Base-by-base conservation (phyloP, 108 stramenopile genomes). In the Cafeteria roenbergensis region DNA sequence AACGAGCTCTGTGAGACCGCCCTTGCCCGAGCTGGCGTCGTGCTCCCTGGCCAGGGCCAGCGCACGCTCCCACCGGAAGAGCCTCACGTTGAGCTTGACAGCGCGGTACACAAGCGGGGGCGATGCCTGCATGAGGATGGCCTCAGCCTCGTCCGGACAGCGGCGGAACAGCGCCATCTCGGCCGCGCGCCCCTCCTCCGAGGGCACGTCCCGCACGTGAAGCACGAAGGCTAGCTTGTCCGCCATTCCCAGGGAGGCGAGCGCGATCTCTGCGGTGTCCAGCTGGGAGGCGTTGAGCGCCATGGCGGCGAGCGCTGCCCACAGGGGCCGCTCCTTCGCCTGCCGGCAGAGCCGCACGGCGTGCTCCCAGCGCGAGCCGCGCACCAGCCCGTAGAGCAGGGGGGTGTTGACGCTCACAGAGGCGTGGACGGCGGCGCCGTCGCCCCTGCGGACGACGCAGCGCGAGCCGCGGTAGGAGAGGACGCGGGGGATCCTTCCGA, bases 401-500 rank as follows among this genome's bases (percentile, higher is more conserved):
- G 70, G 42, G 14, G 75, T 57, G 55, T 81, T 64, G 27, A 58
- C 55, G 57, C 71, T 36, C 24, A 65, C 62, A 29, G 75, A 38
- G 24, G 87, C 81, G 24, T 70, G 79, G 20, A 96, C 67, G 31
- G 91, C 67, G 25, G 89, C 84, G 27, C 95, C 92, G 62, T 87
- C 88, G 3, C 88, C 88, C 0, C 88, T 83, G 22, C 66, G 65
- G 30, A 94, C 79, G 30, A 56, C 64, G 14, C 81, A 42, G 27
- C 54, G 68, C 28, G 58, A 25, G 9, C 37, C 67, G 27, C 17
- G 1, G 60, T 65, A 79, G 28, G 75, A 63, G 9, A 36, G 30
- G 53, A 79, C 53, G 27, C 35, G 33, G 1, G 78, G 55, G 24
- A 34, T 59, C 57, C 50, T 51, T 9, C 81, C 83, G 35, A 78